Evolutionary conservation across 345 rosid species (phyloP).

Genomic region (Salix suchowensis): DNA sequence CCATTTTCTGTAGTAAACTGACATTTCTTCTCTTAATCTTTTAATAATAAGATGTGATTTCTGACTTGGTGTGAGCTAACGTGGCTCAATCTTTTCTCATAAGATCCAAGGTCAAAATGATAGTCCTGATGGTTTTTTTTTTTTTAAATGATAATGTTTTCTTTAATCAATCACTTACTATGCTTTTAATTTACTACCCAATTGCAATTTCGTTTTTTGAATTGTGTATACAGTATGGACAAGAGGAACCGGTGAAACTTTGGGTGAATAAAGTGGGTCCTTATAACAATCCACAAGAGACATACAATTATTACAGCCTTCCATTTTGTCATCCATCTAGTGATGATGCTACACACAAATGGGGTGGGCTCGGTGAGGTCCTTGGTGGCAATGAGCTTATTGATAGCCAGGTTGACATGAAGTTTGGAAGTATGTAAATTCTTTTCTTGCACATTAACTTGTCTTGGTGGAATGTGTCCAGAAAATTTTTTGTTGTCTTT

Average conservation of each 20-base stretch:
- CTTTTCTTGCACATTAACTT: constrained; percentile 1
- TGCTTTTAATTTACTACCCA: neutral
- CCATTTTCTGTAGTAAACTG: no score
- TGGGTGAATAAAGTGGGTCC: constrained; percentile 99
- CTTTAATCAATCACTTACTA: neutral
- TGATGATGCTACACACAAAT: constrained; percentile 65
- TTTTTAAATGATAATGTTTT: neutral
- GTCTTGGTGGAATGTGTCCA: neutral
- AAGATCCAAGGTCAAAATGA: neutral
- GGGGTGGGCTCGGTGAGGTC: constrained; percentile 99
- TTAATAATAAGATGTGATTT: no score
- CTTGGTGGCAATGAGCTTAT: constrained; percentile 99
- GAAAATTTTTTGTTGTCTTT: neutral
- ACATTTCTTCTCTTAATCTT: no score
- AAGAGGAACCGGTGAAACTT: constrained; percentile 70
- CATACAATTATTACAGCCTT: constrained; percentile 96
- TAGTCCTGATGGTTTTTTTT: neutral
- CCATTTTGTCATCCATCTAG: constrained; percentile 78
- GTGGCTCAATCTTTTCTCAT: neutral
- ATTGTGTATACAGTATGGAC: constrained; percentile 56
- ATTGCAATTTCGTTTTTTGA: neutral
- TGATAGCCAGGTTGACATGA: constrained; percentile 79
- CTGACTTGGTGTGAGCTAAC: no score
- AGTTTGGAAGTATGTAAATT: constrained; percentile 67
- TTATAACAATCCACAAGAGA: constrained; percentile 98